Evolutionary conservation across 2,329 filamentous ascomycete genomes (phyloP).

Genomic region (Aureobasidium sp.): DNA sequence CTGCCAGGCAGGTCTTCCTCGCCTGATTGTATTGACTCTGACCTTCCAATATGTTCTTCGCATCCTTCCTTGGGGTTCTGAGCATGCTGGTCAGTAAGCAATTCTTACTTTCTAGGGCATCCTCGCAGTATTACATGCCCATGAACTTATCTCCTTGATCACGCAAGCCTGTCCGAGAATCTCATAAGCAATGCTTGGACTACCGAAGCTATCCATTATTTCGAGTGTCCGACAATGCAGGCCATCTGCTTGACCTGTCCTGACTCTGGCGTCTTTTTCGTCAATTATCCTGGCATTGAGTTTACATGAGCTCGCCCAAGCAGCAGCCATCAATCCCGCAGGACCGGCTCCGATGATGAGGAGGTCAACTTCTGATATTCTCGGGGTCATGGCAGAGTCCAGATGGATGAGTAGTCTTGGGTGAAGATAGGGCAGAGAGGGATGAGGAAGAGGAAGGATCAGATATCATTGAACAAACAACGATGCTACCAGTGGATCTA

Average conservation of each 20-base stretch:
- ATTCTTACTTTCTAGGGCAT: background rate
- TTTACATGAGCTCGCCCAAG: slow-evolving; percentile 6
- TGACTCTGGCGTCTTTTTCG: slow-evolving; percentile 2
- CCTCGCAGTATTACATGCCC: background rate
- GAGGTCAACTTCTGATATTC: background rate
- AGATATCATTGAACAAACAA: no score
- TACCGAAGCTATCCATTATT: slow-evolving; percentile 14
- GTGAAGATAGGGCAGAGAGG: background rate
- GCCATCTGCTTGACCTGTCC: slow-evolving; percentile 11
- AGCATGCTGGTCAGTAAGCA: background rate
- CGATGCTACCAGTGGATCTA: no score
- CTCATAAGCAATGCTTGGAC: slow-evolving; percentile 2
- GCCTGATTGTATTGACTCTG: slow-evolving; percentile 3
- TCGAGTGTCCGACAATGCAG: background rate
- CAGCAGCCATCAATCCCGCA: slow-evolving; percentile 11
- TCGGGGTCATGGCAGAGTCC: background rate
- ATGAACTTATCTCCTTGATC: slow-evolving; percentile 16
- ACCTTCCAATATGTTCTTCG: background rate
- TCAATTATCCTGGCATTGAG: slow-evolving; percentile 15
- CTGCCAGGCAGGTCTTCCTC: slow-evolving; percentile 17
- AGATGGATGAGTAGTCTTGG: no score
- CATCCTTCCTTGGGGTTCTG: background rate
- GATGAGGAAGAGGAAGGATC: background rate
- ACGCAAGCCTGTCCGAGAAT: slow-evolving; percentile 12
- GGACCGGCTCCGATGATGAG: slow-evolving; percentile 6